phyloP scores from a whole-genome alignment of 192 early-diverging fungal species.

The Pilaira anomala region DNA sequence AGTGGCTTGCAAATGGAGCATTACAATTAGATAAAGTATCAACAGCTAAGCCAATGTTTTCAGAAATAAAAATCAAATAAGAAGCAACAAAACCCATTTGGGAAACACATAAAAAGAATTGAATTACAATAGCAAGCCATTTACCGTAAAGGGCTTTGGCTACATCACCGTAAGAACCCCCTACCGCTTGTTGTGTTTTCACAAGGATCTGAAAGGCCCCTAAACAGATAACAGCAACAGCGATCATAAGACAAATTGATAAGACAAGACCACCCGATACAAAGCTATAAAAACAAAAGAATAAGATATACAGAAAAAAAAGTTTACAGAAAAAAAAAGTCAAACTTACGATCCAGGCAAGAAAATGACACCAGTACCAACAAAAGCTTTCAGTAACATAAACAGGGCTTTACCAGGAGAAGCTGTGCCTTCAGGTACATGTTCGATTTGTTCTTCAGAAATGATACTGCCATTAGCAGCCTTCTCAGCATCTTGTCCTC shows the following conservation, averaged over 20 bases:
- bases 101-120: conserved; percentile 56
- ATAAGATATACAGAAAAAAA: not conserved
- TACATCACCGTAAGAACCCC: conserved; percentile 60
- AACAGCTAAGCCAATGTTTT: conserved; percentile 71
- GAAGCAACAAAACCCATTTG: conserved; percentile 86
- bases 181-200: conserved; percentile 45
- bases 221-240: conserved; percentile 58
- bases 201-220: conserved; percentile 49
- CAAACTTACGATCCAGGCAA: conserved; percentile 43
- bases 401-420: conserved; percentile 56
- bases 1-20: conserved; percentile 54
- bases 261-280: conserved; percentile 67
- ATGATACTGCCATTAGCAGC: not conserved
- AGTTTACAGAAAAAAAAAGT: not conserved
- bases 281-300: not conserved
- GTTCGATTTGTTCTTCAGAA: conserved; percentile 16
- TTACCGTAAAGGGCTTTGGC: conserved; percentile 44
- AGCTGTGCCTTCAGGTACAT: conserved; percentile 41
- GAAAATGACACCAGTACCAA: conserved; percentile 60
- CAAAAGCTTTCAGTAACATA: conserved; percentile 64
- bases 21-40: conserved; percentile 61
- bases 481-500: too few species aligned
- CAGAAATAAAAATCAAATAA: conserved; percentile 84
- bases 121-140: conserved; percentile 19
- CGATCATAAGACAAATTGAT: conserved; percentile 55